phyloP scores from a whole-genome alignment of 2,329 filamentous ascomycete species.

The Fusarium sororula region DNA sequence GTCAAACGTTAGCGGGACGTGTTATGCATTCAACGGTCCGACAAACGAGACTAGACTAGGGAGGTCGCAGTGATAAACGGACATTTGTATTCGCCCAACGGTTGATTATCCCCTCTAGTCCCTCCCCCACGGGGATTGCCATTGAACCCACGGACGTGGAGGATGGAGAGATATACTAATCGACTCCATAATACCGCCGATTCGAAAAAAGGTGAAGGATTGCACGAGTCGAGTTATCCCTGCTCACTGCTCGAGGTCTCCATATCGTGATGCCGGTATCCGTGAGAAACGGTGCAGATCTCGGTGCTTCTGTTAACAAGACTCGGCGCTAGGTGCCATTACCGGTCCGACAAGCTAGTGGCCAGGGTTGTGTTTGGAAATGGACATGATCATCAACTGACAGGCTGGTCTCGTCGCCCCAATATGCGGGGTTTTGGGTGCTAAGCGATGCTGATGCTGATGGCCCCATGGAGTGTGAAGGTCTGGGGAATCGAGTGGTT shows the following conservation, averaged over 20 bases:
- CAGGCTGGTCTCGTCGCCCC: background rate
- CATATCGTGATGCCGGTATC: constrained; percentile 16
- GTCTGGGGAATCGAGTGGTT: background rate
- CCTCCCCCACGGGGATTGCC: background rate
- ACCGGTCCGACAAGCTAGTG: constrained; percentile 18
- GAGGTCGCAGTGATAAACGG: background rate
- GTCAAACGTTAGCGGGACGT: background rate
- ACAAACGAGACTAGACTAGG: background rate
- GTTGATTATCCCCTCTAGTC: background rate
- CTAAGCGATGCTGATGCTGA: background rate
- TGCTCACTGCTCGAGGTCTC: background rate
- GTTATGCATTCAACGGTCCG: constrained; percentile 9
- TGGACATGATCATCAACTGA: background rate
- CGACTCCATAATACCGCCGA: constrained; percentile 23
- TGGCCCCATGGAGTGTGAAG: background rate
- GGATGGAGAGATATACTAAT: background rate
- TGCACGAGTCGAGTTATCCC: background rate
- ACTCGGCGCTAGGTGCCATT: constrained; percentile 4
- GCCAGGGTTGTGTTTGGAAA: background rate
- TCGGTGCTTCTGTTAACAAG: constrained; percentile 14
- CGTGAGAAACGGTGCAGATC: constrained; percentile 20
- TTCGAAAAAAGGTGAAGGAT: background rate
- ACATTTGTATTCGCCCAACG: constrained; percentile 6
- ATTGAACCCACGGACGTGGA: background rate
- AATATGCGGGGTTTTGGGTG: constrained; percentile 15